Base-by-base conservation (phyloP, 768 basidiomycete genomes). In the Lactarius hatsudake region DNA sequence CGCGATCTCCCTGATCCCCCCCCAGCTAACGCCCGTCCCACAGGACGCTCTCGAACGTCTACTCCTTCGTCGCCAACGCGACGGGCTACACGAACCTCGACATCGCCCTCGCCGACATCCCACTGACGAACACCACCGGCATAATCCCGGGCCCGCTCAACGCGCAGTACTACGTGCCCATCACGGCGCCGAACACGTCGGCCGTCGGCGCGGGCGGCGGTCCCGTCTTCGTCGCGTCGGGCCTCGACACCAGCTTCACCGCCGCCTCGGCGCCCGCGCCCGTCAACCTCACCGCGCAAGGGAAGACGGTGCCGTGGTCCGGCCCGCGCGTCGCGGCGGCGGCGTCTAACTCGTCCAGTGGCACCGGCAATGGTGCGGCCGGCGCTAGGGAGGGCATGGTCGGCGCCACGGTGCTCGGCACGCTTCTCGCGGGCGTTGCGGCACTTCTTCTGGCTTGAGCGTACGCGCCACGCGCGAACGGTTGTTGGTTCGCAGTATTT, bases 11-110 rank as follows among this genome's bases (percentile, higher is more conserved):
- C 20, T 6, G 17, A n/a, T 15, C 51, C 38, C 30, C n/a, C n/a
- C 3, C 32, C 20, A 7, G 38, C 30, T 6, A 18, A 59, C 40
- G n/a, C 5, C 38, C 13, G 0, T 12, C 28, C 5, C 38, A 12
- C 51, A 74, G 71, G 59, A 78, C 78, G 26, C 56, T 79, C 60
- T 70, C 78, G 65, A 87, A 87, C 70, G 85, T 87, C 64, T 85
- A 83, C 76, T 64, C 74, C 38, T 75, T 85, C 56, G 84, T 87
- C 59, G 84, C 82, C 9, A 68, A 80, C 56, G 66, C 73, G 9
- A 83, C 82, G 2, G 78, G 77, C 51, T 85, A 87, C 75, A 71
- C 71, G 57, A 81, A 82, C 72, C 63, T 76, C 62, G 59, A 78
- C 53, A 72, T 77, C 67, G 60, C 73, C 12, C 58, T 64, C 32